A percentile compares a stretch with the other conserved stretches of the same genome.
Conservation (phyloP, 495 filamentous ascomycete species). For the Cudoniella acicularis region DNA sequence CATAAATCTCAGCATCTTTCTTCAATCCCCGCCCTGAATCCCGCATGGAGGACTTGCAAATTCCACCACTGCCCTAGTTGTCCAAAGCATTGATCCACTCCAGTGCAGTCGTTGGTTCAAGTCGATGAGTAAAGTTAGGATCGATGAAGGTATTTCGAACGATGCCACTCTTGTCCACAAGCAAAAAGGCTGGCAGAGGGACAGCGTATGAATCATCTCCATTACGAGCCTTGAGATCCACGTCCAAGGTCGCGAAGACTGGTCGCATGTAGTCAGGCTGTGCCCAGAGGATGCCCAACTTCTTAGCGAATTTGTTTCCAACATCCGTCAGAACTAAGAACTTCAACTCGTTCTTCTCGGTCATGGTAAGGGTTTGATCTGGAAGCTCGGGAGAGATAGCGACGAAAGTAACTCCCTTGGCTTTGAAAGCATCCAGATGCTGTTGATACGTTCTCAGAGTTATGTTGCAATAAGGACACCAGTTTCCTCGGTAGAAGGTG, state of each 20-base stretch:
- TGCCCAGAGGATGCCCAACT: slow-evolving; percentile 32
- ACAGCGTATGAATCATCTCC: slow-evolving; percentile 32
- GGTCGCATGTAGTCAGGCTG: slow-evolving; percentile 26
- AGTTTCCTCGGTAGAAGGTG: slow-evolving; percentile 41
- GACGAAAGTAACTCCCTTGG: slow-evolving; percentile 36
- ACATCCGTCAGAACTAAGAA: slow-evolving; percentile 38
- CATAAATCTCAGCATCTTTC: no score
- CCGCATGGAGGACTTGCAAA: no score
- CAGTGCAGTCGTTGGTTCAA: slow-evolving; percentile 31
- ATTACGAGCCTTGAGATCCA: slow-evolving; percentile 25
- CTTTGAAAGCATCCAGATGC: slow-evolving; percentile 28
- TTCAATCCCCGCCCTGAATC: no score
- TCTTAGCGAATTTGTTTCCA: slow-evolving; percentile 30
- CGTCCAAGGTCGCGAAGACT: slow-evolving; percentile 23
- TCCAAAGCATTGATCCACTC: slow-evolving; percentile 30
- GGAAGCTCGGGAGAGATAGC: slow-evolving; percentile 40
- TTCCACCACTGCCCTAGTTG: no score
- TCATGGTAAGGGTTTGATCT: slow-evolving; percentile 25
- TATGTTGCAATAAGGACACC: slow-evolving; percentile 43
- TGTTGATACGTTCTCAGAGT: slow-evolving; percentile 28
- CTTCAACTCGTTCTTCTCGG: slow-evolving; percentile 33
- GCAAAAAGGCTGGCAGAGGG: slow-evolving; percentile 32
- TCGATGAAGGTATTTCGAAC: slow-evolving; percentile 33
- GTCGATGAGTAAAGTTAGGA: slow-evolving; percentile 30
- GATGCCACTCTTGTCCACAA: slow-evolving; percentile 30